Percentiles rank a stretch among this genome's conserved stretches.
These are phyloP conservation scores for Skeletonema grethae DNA, from an alignment of 108 stramenopile genomes.

Conservation along the genomic window DNA sequence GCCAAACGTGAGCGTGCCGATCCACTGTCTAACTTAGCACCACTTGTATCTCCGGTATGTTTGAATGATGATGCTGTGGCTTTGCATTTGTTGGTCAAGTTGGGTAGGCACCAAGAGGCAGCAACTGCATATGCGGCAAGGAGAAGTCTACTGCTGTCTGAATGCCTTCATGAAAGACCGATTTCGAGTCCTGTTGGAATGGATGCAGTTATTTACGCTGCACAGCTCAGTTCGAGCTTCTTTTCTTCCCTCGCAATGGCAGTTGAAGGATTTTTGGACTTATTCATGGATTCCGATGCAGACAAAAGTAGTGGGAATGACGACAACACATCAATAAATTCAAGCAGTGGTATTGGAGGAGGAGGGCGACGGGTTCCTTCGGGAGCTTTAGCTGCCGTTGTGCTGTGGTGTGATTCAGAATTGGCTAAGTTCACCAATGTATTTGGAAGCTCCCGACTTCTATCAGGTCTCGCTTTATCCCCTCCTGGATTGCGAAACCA, in stretches of 20 bases:
- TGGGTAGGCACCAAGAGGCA: conserved; percentile 80
- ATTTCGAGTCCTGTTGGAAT: conserved; percentile 62
- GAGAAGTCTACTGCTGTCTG: conserved; percentile 70
- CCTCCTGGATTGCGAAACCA: conserved; percentile 54
- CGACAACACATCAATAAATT: conserved; percentile 42
- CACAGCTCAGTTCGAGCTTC: conserved; percentile 86
- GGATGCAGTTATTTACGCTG: conserved; percentile 84
- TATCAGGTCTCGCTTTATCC: conserved; percentile 75
- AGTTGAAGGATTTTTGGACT: conserved; percentile 84
- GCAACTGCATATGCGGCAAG: conserved; percentile 80
- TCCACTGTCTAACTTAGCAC: conserved; percentile 59
- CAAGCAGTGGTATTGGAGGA: conserved; percentile 33
- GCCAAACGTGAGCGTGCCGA: conserved; percentile 79
- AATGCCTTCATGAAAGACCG: conserved; percentile 82
- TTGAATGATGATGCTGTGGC: conserved; percentile 77
- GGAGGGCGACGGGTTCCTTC: conserved; percentile 61
- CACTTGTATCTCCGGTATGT: conserved; percentile 75
- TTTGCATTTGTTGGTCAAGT: conserved; percentile 72
- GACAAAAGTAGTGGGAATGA: conserved; percentile 27
- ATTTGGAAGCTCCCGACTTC: conserved; percentile 78
- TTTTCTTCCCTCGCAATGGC: conserved; percentile 78
- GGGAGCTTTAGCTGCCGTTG: conserved; percentile 76
- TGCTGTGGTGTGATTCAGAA: conserved; percentile 87
- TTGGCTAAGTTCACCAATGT: conserved; percentile 73
- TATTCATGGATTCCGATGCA: conserved; percentile 58